These are phyloP conservation scores for Dictyostelium capitatum DNA, from an alignment of 78 protist species.

Conservation along the genomic window DNA sequence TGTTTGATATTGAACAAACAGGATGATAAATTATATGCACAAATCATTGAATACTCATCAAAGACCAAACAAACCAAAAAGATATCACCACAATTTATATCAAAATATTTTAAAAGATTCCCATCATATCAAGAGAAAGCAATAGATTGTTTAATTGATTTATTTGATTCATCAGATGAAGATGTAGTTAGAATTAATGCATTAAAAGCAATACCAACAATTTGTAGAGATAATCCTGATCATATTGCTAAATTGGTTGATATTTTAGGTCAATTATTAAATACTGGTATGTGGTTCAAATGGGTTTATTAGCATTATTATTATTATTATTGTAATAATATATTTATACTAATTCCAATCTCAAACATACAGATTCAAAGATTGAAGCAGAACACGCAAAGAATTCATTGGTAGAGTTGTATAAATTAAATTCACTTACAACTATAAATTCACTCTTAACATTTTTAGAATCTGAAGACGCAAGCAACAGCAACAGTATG, in stretches of 20 bases:
- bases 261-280: constrained; percentile 65
- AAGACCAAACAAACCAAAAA: constrained; percentile 55
- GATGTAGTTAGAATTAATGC: constrained; percentile 51
- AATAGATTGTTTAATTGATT: constrained; percentile 57
- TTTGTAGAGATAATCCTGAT: constrained; percentile 65
- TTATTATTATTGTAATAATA: too few relatives aligned
- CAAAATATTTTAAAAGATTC: constrained; percentile 71
- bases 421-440: constrained; percentile 54
- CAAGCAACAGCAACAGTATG: not conserved
- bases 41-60: constrained; percentile 26
- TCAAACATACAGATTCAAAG: constrained; percentile 51
- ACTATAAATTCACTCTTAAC: constrained; percentile 30
- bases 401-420: constrained; percentile 22
- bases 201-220: constrained; percentile 40
- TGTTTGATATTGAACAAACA: not conserved
- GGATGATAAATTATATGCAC: constrained; percentile 32
- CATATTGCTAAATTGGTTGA: constrained; percentile 54
- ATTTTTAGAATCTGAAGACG: constrained; percentile 27
- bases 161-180: constrained; percentile 61
- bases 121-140: constrained; percentile 55
- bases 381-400: constrained; percentile 43
- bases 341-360: too few relatives aligned
- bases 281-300: not conserved
- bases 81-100: constrained; percentile 52
- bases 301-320: not conserved